A percentile compares a stretch with the other conserved stretches of the same genome.
phyloP scores from a whole-genome alignment of 371 early-diverging fungal species.

The Mucor saturninus region DNA sequence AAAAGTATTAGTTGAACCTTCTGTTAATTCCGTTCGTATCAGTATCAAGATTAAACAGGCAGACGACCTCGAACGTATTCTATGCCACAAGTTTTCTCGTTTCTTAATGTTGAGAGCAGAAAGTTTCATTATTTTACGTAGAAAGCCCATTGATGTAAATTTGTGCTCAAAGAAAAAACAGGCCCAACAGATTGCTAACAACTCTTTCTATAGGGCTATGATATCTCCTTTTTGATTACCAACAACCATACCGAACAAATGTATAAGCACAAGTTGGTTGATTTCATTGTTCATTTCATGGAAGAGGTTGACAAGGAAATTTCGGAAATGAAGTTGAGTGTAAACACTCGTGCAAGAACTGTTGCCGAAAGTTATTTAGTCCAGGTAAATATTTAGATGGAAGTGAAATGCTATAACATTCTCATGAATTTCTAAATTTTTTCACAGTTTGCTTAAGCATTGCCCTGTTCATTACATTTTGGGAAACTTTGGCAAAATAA shows the following conservation, averaged over 20 bases:
- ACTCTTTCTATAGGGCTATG: conserved; percentile 75
- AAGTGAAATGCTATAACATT: background rate
- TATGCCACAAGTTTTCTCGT: conserved; percentile 95
- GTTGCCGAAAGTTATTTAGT: conserved; percentile 85
- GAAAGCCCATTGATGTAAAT: conserved; percentile 86
- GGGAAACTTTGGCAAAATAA: no score
- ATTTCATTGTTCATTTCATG: conserved; percentile 98
- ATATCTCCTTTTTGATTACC: conserved; percentile 94
- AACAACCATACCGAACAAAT: conserved; percentile 96
- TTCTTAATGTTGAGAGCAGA: conserved; percentile 98
- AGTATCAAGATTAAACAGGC: conserved; percentile 97
- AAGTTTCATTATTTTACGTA: conserved; percentile 91
- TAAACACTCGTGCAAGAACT: conserved; percentile 94
- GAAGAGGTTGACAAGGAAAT: conserved; percentile 99
- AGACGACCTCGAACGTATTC: conserved; percentile 94
- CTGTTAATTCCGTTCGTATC: conserved; percentile 93
- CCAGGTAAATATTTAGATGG: conserved; percentile 46
- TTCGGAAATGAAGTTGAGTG: conserved; percentile 95
- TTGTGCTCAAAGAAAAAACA: background rate
- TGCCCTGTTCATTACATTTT: no score
- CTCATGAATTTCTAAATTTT: background rate
- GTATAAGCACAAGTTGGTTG: conserved; percentile 97
- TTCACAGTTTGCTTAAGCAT: conserved; percentile 19
- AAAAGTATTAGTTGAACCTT: conserved; percentile 90
- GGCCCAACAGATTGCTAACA: background rate